Evolutionary conservation across 2,329 filamentous ascomycete genomes (phyloP).

Genomic region (Fusarium oligoseptatum): DNA sequence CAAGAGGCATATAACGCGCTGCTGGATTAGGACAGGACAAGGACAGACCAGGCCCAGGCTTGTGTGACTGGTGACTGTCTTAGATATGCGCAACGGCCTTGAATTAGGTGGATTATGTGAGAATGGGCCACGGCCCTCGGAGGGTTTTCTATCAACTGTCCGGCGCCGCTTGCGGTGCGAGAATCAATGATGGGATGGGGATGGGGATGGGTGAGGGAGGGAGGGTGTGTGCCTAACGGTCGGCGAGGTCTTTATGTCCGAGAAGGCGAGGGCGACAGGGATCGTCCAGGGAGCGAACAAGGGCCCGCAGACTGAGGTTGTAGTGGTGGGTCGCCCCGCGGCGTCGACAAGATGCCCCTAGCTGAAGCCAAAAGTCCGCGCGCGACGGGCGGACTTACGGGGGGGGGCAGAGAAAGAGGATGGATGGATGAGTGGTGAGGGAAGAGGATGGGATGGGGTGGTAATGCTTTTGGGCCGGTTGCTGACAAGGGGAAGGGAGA

Average conservation of each 20-base stretch:
- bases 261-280: constrained; percentile 49
- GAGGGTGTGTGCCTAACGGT: constrained; percentile 44
- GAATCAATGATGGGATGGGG: background rate
- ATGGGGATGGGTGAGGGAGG: background rate
- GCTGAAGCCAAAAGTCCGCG: constrained; percentile 40
- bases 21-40: constrained; percentile 24
- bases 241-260: constrained; percentile 59
- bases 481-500: constrained; percentile 29
- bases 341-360: constrained; percentile 29
- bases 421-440: constrained; percentile 12
- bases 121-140: constrained; percentile 42
- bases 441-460: constrained; percentile 23
- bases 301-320: constrained; percentile 32
- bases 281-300: constrained; percentile 29
- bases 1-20: constrained; percentile 34
- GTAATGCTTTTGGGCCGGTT: constrained; percentile 18
- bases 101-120: constrained; percentile 45
- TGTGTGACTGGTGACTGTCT: constrained; percentile 36
- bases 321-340: constrained; percentile 41
- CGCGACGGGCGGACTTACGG: constrained; percentile 36
- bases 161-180: constrained; percentile 10
- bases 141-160: constrained; percentile 45
- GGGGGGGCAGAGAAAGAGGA: constrained; percentile 4
- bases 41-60: background rate
- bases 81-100: constrained; percentile 38